phyloP scores from a whole-genome alignment of 371 early-diverging fungal genomes.

The Dinochytrium kinnereticum region DNA sequence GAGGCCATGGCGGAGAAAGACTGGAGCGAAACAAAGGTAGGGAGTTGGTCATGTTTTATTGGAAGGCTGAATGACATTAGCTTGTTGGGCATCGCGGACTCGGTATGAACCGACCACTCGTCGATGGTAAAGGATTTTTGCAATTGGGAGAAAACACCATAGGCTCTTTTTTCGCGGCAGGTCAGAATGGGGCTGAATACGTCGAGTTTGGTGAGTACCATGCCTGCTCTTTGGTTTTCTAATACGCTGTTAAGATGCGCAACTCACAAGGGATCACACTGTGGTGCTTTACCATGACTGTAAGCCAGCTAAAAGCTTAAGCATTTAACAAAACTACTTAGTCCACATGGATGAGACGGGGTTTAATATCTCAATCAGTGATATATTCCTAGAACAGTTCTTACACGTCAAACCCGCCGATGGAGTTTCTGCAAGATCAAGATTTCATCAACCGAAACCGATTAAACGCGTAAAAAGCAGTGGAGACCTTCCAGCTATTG shows the following conservation, averaged over 20 bases:
- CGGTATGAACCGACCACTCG: constrained; percentile 17
- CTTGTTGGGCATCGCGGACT: constrained; percentile 12
- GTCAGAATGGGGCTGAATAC: constrained; percentile 84
- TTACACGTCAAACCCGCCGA: constrained; percentile 51
- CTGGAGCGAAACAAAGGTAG: constrained; percentile 5
- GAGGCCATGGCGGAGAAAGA: not conserved
- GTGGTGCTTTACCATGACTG: constrained; percentile 97
- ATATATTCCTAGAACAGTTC: constrained; percentile 78
- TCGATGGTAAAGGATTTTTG: constrained; percentile 41
- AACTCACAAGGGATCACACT: constrained; percentile 84
- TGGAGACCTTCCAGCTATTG: constrained; percentile 5
- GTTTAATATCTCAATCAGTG: constrained; percentile 74
- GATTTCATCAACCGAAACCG: not conserved
- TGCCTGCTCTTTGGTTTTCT: not conserved
- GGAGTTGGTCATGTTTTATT: not conserved
- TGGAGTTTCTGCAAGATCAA: constrained; percentile 42
- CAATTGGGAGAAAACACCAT: constrained; percentile 96
- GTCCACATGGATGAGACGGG: constrained; percentile 69
- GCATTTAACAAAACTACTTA: not conserved
- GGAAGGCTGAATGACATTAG: not conserved
- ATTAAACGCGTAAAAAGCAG: constrained; percentile 9
- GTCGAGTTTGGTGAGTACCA: constrained; percentile 86
- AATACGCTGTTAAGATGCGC: constrained; percentile 9
- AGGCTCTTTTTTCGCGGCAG: constrained; percentile 87
- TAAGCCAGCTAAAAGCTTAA: constrained; percentile 39